Evolutionary conservation across 805 yeast species (phyloP).

Genomic region (Nakazawaea holstii): DNA sequence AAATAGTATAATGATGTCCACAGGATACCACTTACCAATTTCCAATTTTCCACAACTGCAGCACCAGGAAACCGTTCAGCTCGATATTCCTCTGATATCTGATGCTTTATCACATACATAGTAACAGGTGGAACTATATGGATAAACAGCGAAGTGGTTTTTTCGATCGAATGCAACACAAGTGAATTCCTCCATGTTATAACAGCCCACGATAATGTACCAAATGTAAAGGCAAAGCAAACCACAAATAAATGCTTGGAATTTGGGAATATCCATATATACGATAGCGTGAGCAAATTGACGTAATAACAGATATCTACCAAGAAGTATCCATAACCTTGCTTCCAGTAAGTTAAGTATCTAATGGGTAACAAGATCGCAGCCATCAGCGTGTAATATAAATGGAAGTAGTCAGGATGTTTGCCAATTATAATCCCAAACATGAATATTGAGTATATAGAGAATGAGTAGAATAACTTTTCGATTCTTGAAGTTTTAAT

Average conservation of each 20-base stretch:
- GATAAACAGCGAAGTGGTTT: constrained; percentile 85
- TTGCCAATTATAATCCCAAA: constrained; percentile 76
- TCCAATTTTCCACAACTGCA: constrained; percentile 62
- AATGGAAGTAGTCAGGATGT: constrained; percentile 72
- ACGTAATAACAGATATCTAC: constrained; percentile 95
- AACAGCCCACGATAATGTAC: constrained; percentile 89
- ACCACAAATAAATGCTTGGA: constrained; percentile 71
- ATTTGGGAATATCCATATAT: constrained; percentile 78
- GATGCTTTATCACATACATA: constrained; percentile 82
- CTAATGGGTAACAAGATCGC: constrained; percentile 75
- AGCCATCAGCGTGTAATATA: constrained; percentile 61
- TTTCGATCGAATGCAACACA: constrained; percentile 87
- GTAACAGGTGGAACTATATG: constrained; percentile 89
- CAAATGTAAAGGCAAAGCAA: constrained; percentile 82
- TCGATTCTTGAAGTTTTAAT: constrained; percentile 52
- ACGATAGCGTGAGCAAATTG: constrained; percentile 61
- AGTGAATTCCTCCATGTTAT: constrained; percentile 93
- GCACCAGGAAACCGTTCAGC: constrained; percentile 75
- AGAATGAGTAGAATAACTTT: constrained; percentile 73
- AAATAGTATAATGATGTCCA: constrained; percentile 81
- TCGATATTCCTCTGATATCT: constrained; percentile 47
- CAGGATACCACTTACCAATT: constrained; percentile 60
- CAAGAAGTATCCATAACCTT: constrained; percentile 75
- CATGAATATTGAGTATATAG: constrained; percentile 61
- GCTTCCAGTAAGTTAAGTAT: constrained; percentile 74